phyloP scores from a whole-genome alignment of 176 grass and related monocot species.

The Phoenix roebelenii region DNA sequence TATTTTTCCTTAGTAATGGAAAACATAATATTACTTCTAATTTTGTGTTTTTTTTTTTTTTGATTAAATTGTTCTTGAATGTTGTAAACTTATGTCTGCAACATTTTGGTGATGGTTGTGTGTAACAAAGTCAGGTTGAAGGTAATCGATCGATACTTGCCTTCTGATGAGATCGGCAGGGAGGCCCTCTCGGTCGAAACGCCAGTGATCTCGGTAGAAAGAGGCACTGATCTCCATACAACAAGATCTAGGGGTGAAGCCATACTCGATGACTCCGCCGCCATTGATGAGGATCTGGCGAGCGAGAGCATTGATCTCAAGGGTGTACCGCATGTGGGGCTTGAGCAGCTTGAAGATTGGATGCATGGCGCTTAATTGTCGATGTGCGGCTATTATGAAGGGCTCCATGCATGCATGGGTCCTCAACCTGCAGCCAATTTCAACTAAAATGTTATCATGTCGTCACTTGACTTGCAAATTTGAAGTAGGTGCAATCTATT shows the following conservation, averaged over 20 bases:
- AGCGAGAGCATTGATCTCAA: conserved; percentile 82
- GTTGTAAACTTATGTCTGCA: too few relatives aligned
- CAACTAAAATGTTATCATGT: too few relatives aligned
- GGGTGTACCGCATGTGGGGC: conserved; percentile 92
- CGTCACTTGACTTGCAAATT: too few relatives aligned
- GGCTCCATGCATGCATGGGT: conserved; percentile 92
- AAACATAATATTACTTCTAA: too few relatives aligned
- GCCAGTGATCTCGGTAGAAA: conserved; percentile 56
- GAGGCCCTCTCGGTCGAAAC: conserved; percentile 84
- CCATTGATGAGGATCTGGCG: conserved; percentile 92
- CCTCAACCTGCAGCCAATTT: conserved; percentile 38
- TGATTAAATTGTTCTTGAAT: too few relatives aligned
- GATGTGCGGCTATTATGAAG: conserved; percentile 71
- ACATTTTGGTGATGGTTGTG: too few relatives aligned
- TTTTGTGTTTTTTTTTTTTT: too few relatives aligned
- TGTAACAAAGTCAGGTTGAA: too few relatives aligned
- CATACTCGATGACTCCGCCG: conserved; percentile 82
- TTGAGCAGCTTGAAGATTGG: conserved; percentile 89
- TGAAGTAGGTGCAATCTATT: too few relatives aligned
- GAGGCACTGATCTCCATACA: conserved; percentile 77
- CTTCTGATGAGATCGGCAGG: conserved; percentile 87
- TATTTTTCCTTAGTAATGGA: too few relatives aligned
- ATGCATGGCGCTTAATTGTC: conserved; percentile 94
- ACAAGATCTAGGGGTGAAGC: conserved; percentile 63
- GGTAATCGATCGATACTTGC: conserved; percentile 2